These are phyloP conservation scores for Fallopia convolvulus DNA, from an alignment of 148 eudicot genomes.

Conservation along the genomic window DNA sequence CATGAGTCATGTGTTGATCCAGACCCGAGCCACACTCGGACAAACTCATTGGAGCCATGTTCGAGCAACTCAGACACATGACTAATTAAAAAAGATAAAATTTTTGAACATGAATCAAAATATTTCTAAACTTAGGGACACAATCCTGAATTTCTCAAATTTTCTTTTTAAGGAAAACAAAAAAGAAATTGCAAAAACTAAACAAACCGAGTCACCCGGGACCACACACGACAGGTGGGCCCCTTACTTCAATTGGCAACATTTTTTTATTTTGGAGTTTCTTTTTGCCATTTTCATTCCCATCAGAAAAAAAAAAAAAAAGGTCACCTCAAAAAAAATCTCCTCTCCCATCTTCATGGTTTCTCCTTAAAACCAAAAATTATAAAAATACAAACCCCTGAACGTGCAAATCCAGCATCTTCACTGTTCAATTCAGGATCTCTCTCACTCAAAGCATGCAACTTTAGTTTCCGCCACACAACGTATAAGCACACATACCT, in stretches of 20 bases:
- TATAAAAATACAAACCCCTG: not conserved
- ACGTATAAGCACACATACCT: not conserved
- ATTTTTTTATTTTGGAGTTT: not conserved
- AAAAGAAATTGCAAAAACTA: not conserved
- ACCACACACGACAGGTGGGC: not conserved
- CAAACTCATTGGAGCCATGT: too few relatives aligned
- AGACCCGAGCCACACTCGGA: too few relatives aligned
- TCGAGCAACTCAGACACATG: too few relatives aligned
- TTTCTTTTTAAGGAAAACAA: not conserved
- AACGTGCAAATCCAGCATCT: not conserved
- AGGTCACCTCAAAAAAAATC: not conserved
- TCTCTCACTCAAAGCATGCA: not conserved
- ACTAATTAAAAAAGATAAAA: too few relatives aligned
- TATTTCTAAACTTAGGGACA: too few relatives aligned
- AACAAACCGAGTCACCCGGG: not conserved
- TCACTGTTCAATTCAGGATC: not conserved
- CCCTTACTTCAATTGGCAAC: not conserved
- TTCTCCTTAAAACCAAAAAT: not conserved
- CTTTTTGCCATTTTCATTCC: not conserved
- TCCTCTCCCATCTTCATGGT: not conserved
- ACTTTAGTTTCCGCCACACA: not conserved
- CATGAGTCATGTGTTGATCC: too few relatives aligned
- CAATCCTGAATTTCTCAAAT: too few relatives aligned
- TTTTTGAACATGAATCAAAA: too few relatives aligned
- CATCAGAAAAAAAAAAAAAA: not conserved